Percentiles rank a stretch among this genome's conserved stretches.
Conservation (phyloP, 352 stramenopile genomes). For the Phytopythium helicoides region DNA sequence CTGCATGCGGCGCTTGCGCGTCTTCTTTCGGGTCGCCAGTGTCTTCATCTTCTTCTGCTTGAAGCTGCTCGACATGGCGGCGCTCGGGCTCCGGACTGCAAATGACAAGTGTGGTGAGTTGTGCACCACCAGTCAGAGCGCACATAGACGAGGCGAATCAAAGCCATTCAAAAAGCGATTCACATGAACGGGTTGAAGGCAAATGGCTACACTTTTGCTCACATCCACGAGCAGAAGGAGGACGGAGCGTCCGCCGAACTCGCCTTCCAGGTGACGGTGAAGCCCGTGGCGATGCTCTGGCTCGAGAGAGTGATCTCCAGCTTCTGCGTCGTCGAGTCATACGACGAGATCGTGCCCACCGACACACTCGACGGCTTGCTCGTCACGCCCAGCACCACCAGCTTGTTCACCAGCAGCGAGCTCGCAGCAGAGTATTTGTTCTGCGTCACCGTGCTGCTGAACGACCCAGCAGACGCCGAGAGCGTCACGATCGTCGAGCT, state of each 20-base stretch:
- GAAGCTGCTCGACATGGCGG: conserved; percentile 74
- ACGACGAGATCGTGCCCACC: conserved; percentile 18
- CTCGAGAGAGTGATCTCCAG: conserved; percentile 23
- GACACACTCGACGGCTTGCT: conserved; percentile 20
- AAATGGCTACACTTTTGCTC: background rate
- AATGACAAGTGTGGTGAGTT: conserved; percentile 4
- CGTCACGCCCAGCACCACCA: conserved; percentile 24
- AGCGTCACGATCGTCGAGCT: conserved; percentile 37
- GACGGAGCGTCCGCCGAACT: background rate
- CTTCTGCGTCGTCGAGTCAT: conserved; percentile 22
- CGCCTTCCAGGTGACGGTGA: conserved; percentile 19
- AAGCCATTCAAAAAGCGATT: no score
- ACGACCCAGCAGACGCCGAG: conserved; percentile 10
- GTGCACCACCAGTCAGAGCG: background rate
- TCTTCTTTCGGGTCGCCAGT: conserved; percentile 76
- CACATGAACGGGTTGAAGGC: no score
- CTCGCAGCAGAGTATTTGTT: conserved; percentile 16
- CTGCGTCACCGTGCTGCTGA: conserved; percentile 15
- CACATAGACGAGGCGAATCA: background rate
- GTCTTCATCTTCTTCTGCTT: conserved; percentile 86
- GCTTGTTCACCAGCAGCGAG: conserved; percentile 24
- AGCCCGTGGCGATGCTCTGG: conserved; percentile 21
- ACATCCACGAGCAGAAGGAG: conserved; percentile 1
- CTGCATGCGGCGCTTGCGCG: conserved; percentile 67
- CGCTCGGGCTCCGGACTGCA: background rate